Evolutionary conservation across 2,329 filamentous ascomycete species (phyloP).

Genomic region (Zasmidium citrigriseum): DNA sequence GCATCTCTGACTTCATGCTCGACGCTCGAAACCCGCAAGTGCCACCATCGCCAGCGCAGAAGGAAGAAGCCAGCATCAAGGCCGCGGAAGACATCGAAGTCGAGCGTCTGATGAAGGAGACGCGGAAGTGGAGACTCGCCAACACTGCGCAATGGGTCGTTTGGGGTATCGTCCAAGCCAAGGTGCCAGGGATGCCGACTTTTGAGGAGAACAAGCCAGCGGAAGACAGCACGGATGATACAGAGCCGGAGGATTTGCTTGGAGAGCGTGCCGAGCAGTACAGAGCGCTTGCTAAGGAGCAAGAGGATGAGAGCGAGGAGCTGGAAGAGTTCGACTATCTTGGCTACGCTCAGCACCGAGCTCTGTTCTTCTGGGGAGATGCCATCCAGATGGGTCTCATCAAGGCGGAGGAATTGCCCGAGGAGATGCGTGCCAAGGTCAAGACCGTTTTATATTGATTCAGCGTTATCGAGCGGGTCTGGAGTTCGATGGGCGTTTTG

Average conservation of each 20-base stretch:
- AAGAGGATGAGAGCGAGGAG: slow-evolving; percentile 47
- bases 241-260: slow-evolving; percentile 33
- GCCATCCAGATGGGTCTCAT: slow-evolving; percentile 75
- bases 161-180: slow-evolving; percentile 96
- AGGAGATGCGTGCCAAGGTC: slow-evolving; percentile 61
- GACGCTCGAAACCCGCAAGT: slow-evolving; percentile 58
- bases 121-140: slow-evolving; percentile 80
- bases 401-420: slow-evolving; percentile 72
- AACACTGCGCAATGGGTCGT: slow-evolving; percentile 91
- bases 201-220: slow-evolving; percentile 34
- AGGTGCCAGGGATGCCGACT: slow-evolving; percentile 70
- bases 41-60: slow-evolving; percentile 8
- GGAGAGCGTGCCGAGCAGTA: slow-evolving; percentile 31
- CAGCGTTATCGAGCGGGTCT: not conserved
- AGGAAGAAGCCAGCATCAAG: slow-evolving; percentile 53
- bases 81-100: slow-evolving; percentile 64
- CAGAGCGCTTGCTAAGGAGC: slow-evolving; percentile 23
- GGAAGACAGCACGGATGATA: slow-evolving; percentile 23
- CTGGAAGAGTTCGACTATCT: slow-evolving; percentile 90
- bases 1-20: slow-evolving; percentile 71
- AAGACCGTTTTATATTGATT: slow-evolving; percentile 69
- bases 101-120: slow-evolving; percentile 72
- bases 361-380: slow-evolving; percentile 94
- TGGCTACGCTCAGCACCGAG: slow-evolving; percentile 84
- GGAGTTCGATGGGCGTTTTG: no score